Percentiles rank a stretch among this genome's conserved stretches.
phyloP scores from a whole-genome alignment of 2,329 filamentous ascomycete genomes.

The Ophiocordyceps polyrhachis-furcata region DNA sequence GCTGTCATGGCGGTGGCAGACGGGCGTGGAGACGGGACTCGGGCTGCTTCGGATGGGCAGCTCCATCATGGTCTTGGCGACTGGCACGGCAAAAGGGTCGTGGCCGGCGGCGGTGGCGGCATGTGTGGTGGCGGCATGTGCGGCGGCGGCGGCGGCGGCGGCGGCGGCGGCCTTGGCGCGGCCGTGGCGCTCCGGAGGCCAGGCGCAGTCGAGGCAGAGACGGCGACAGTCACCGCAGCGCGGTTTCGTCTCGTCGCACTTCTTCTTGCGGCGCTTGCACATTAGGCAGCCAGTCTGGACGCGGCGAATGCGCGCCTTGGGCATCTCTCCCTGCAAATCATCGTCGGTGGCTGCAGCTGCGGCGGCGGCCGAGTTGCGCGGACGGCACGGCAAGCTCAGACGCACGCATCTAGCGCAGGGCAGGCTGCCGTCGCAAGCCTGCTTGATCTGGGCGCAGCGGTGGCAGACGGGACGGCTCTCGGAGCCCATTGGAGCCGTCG shows the following conservation, averaged over 20 bases:
- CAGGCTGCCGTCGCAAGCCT: constrained; percentile 15
- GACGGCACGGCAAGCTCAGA: constrained; percentile 13
- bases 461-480: constrained; percentile 13
- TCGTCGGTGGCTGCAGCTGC: constrained; percentile 1
- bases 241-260: constrained; percentile 26
- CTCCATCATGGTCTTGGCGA: constrained; percentile 3
- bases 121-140: background rate
- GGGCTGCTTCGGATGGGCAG: constrained; percentile 7
- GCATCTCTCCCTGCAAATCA: constrained; percentile 5
- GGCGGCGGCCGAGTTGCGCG: constrained; percentile 7
- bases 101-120: background rate
- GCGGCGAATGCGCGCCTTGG: constrained; percentile 15
- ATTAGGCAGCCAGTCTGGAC: constrained; percentile 23
- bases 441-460: constrained; percentile 18
- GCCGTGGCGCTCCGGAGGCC: constrained; percentile 9
- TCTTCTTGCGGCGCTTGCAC: constrained; percentile 27
- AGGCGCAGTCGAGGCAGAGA: constrained; percentile 15
- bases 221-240: constrained; percentile 20
- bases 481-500: constrained; percentile 8
- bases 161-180: constrained; percentile 4
- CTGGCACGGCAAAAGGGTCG: background rate
- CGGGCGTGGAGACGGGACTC: constrained; percentile 6
- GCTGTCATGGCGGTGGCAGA: constrained; percentile 4
- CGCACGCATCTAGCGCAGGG: constrained; percentile 15
- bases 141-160: constrained; percentile 3